A percentile compares a stretch with the other conserved stretches of the same genome.
These are phyloP conservation scores for Venturia aucupariae DNA, from an alignment of 2,329 filamentous ascomycete species.

Conservation along the genomic window DNA sequence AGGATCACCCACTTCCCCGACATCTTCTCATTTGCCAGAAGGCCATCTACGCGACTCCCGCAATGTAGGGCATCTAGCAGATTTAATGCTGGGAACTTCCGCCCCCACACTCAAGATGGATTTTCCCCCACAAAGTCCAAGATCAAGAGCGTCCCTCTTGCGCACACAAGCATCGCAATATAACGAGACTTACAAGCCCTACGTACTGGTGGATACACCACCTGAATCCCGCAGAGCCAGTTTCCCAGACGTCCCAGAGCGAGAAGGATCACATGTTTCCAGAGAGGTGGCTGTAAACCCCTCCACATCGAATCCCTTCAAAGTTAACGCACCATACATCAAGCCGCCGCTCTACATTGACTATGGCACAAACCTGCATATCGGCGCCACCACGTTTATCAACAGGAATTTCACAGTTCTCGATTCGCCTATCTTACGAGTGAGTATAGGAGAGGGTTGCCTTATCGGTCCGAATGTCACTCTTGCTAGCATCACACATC, in stretches of 20 bases:
- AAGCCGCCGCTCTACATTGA: conserved; percentile 14
- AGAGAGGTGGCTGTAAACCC: neutral
- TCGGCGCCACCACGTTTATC: conserved; percentile 13
- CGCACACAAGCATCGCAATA: neutral
- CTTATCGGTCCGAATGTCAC: conserved; percentile 13
- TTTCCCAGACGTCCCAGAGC: neutral
- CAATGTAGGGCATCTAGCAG: neutral
- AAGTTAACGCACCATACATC: conserved; percentile 13
- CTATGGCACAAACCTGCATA: conserved; percentile 14
- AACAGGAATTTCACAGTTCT: conserved; percentile 13
- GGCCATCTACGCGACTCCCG: neutral
- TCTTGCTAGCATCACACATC: conserved; percentile 12
- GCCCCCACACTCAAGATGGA: neutral
- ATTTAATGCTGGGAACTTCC: neutral
- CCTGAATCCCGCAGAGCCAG: conserved; percentile 7
- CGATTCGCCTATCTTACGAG: conserved; percentile 9
- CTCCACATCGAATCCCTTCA: conserved; percentile 6
- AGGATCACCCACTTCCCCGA: neutral
- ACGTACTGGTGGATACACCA: neutral
- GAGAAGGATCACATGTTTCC: neutral
- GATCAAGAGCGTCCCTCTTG: neutral
- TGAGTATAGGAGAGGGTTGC: conserved; percentile 15
- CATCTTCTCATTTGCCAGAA: conserved; percentile 3
- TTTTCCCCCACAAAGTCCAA: conserved; percentile 1
- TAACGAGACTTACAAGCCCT: neutral